Evolutionary conservation across 106 monocot species (phyloP).

Genomic region (Apostasia shenzhenica): DNA sequence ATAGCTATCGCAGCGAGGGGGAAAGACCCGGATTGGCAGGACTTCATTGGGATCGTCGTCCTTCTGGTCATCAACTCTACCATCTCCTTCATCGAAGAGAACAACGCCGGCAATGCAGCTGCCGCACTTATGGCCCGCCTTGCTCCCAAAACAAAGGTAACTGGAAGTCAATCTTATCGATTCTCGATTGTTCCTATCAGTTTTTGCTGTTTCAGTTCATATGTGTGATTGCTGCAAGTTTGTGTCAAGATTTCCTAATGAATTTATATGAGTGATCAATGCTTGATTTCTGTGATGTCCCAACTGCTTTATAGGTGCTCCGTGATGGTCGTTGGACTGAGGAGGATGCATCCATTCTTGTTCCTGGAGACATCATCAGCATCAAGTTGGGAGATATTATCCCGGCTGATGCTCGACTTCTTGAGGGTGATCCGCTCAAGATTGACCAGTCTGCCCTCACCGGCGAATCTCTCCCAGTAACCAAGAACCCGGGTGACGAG

Average conservation of each 20-base stretch:
- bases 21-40: conserved; percentile 12
- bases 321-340: conserved; percentile 20
- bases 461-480: conserved; percentile 9
- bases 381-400: conserved; percentile 24
- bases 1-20: conserved; percentile 11
- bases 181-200: not conserved
- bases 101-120: conserved; percentile 15
- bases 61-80: conserved; percentile 14
- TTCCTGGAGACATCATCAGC: conserved; percentile 17
- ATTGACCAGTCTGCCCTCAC: conserved; percentile 14
- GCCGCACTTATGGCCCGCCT: conserved; percentile 12
- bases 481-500: conserved; percentile 16
- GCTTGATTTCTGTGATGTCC: not conserved
- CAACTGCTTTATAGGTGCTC: conserved; percentile 8
- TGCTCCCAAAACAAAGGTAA: conserved; percentile 14
- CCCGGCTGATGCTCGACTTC: conserved; percentile 26
- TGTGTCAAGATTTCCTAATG: not conserved
- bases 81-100: conserved; percentile 12
- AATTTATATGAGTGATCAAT: not conserved
- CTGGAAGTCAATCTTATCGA: not conserved
- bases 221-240: not conserved
- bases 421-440: conserved; percentile 22
- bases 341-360: conserved; percentile 21
- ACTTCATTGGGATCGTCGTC: conserved; percentile 10
- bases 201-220: not conserved